Evolutionary conservation across 768 basidiomycete species (phyloP), one percentile per base, ranked within the genome.

Genomic region (Lentinus tigrinus): DNA sequence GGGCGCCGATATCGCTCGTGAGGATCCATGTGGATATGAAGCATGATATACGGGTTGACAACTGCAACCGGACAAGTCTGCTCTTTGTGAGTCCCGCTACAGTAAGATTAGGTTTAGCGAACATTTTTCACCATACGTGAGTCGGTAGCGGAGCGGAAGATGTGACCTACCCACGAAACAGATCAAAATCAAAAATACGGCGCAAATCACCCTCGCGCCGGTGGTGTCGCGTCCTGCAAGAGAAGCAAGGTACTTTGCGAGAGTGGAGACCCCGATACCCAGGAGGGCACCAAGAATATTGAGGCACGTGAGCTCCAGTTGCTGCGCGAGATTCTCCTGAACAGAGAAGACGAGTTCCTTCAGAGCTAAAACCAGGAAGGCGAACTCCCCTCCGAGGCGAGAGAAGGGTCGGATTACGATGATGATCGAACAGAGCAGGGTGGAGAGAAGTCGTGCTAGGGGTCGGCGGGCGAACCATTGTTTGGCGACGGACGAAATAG

Each of bases 281-380:
- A 68, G 36, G 2, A 79, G 52, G 10, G 75, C 79, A 2, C 80
- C 80, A 1, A 72, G 66, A 49, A 78, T 69, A 54, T 79, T 77
- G 26, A 81, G 70, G 17, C 80, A 59, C 1, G 76, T 77, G 1
- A 70, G 69, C 63, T 81, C 81, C 4, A 81, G 61, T 64, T 81
- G 78, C 61, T 81, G 78, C 0, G 80, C 76, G 11, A 82, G 69
- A 61, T 70, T 77, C 39, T 77, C 74, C 60, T 82, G 77, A 2
- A 76, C 74, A 21, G 75, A 74, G 61, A 82, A 81, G 49, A 79
- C 73, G 9, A 80, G 73, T 54, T 81, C 81, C 52, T 81, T 78
- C 38, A 81, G 60, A 14, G 68, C 62, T 2, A 71, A 63, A 1
- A 65, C 67, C 6, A 80, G 69, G 64, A 77, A 80, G 17, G 77